A percentile compares a stretch with the other conserved stretches of the same genome.
phyloP scores from a whole-genome alignment of 768 basidiomycete genomes.

The Harrya chromipes region DNA sequence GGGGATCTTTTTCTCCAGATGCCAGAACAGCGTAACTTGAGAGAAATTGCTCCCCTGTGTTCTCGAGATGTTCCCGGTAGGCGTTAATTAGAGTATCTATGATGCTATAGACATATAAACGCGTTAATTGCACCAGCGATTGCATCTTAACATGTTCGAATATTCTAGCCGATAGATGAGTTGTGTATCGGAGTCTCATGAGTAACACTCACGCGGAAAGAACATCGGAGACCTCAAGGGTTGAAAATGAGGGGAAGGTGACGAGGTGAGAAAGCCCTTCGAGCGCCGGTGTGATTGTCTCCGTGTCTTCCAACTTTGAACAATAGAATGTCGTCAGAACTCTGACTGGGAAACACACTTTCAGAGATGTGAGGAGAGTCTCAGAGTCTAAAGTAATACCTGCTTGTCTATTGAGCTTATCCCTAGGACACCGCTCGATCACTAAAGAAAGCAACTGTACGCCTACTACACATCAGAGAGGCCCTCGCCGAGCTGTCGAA shows the following conservation, averaged over 20 bases:
- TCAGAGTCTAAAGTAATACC: slow-evolving; percentile 50
- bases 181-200: neutral
- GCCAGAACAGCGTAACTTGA: slow-evolving; percentile 74
- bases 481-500: neutral
- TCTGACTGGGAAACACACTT: slow-evolving; percentile 51
- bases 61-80: slow-evolving; percentile 55
- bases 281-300: slow-evolving; percentile 80
- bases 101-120: slow-evolving; percentile 78
- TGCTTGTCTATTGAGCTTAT: slow-evolving; percentile 73
- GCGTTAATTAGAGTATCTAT: slow-evolving; percentile 57
- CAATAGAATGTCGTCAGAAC: slow-evolving; percentile 82
- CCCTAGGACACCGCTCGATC: slow-evolving; percentile 55
- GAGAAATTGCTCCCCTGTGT: slow-evolving; percentile 70
- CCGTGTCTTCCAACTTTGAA: slow-evolving; percentile 82
- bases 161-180: slow-evolving; percentile 43
- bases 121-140: slow-evolving; percentile 73
- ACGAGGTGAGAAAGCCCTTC: slow-evolving; percentile 70
- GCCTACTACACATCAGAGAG: slow-evolving; percentile 45
- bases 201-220: slow-evolving; percentile 49
- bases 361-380: neutral
- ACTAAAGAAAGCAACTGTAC: slow-evolving; percentile 79
- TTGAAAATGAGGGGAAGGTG: slow-evolving; percentile 57
- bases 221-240: slow-evolving; percentile 61
- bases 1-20: slow-evolving; percentile 96
- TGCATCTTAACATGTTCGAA: slow-evolving; percentile 80